Conservation (phyloP, 306 rosid species). For the Trifolium pratense region DNA sequence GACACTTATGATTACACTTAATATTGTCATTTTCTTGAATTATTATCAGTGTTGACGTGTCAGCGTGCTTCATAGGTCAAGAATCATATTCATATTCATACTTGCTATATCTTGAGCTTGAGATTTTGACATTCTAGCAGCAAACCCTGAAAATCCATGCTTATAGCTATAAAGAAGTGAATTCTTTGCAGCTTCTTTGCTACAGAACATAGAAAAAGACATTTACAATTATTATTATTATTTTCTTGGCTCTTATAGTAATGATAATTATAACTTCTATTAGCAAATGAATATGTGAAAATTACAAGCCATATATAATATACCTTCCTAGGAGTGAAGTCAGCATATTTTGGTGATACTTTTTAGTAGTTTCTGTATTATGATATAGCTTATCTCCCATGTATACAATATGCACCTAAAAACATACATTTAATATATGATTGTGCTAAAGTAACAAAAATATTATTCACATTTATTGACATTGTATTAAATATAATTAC, state of each 20-base stretch:
- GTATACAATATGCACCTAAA: constrained; percentile 76
- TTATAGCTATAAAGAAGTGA: constrained; percentile 78
- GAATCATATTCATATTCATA: constrained; percentile 31
- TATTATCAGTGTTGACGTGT: too few relatives aligned
- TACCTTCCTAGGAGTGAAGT: constrained; percentile 73
- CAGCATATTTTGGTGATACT: constrained; percentile 60
- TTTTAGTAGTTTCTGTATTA: constrained; percentile 57
- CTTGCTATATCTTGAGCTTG: constrained; percentile 67
- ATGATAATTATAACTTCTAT: background rate
- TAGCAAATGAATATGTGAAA: background rate
- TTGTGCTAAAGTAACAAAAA: constrained; percentile 11
- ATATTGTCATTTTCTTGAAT: too few relatives aligned
- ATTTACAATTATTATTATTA: constrained; percentile 7
- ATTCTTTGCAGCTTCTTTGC: constrained; percentile 72
- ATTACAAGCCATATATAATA: background rate
- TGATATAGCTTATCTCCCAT: constrained; percentile 61
- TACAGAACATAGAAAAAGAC: constrained; percentile 47
- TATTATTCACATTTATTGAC: constrained; percentile 6
- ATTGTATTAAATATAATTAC: constrained; percentile 30
- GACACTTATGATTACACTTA: too few relatives aligned
- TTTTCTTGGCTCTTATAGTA: constrained; percentile 12
- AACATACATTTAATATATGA: constrained; percentile 33
- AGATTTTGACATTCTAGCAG: constrained; percentile 71
- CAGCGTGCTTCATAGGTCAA: too few relatives aligned
- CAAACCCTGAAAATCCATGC: constrained; percentile 89